Base-by-base conservation (phyloP, 805 yeast genomes). In the Pichia exigua region DNA sequence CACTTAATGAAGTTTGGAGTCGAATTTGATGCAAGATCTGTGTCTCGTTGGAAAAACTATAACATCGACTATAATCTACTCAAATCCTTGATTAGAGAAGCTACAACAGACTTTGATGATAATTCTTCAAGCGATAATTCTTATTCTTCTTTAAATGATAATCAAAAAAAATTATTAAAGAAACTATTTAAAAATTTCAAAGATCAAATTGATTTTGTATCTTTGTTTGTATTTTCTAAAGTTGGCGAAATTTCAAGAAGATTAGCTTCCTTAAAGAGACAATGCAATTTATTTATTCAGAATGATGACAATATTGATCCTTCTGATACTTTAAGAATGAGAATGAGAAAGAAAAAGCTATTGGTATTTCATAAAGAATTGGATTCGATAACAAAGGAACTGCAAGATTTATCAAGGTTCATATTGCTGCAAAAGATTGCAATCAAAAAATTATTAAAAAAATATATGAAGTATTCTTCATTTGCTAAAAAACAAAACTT, bases 11-110 rank as follows among this genome's bases (percentile, higher is more conserved):
- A 89, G 69, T 91, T 90, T 66, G 96, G 97, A 48, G 74, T 79
- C 42, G 90, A 85, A 61, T 74, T 91, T 22, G 72, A 77, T 49
- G 81, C 79, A 57, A 75, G 88, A 59, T 85, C 96, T 13, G 85
- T 89, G 24, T 89, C 91, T 2, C 94, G 87, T 70, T 91, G 98
- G 97, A 78, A 78, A 60, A 78, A 79, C 55, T 84, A 87, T 67
- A 89, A 91, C 65, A 74, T 91, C 42, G 90, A 88, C 61, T 91
- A 91, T 68, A 85, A 88, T 58, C 87, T 82, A 39, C 65, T 91
- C 52, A 91, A 90, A 66, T 68, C 69, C 5, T 73, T 77, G 44
- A 87, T 91, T 53, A 76, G 83, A 59, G 63, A 66, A 21, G 80
- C 82, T 10, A 85, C 92, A 1, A 62, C 71, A 1, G 58, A 52